A percentile compares a stretch with the other conserved stretches of the same genome.
These are phyloP conservation scores for Cercospora sp. DNA, from an alignment of 2,329 filamentous ascomycete species.

Conservation along the genomic window DNA sequence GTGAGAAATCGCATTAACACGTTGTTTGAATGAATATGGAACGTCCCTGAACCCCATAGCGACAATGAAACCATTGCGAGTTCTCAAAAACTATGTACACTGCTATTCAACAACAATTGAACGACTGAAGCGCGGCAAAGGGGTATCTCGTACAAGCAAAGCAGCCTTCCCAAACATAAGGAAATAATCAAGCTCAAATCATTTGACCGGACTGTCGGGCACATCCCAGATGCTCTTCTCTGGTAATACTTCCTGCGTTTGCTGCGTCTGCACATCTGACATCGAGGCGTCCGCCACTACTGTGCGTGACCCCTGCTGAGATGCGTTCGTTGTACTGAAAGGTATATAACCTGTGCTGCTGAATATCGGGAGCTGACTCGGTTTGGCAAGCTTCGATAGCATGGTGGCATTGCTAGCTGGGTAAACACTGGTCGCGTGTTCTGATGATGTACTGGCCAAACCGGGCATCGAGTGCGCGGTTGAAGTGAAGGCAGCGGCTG, in stretches of 20 bases:
- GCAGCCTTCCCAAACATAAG: slow-evolving; percentile 9
- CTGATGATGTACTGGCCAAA: not conserved
- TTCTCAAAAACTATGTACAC: not conserved
- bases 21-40: not conserved
- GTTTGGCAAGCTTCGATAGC: not conserved
- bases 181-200: not conserved
- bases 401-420: not conserved
- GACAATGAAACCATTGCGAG: not conserved
- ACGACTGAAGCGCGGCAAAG: not conserved
- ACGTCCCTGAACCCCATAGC: not conserved
- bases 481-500: not conserved
- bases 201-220: slow-evolving; percentile 44
- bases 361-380: slow-evolving; percentile 30
- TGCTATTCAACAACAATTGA: not conserved
- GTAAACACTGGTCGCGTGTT: not conserved
- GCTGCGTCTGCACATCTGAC: not conserved
- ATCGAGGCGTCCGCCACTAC: not conserved
- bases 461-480: not conserved
- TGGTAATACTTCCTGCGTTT: slow-evolving; percentile 5
- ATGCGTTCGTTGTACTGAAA: slow-evolving; percentile 28
- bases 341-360: slow-evolving; percentile 38
- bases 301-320: slow-evolving; percentile 2
- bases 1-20: not conserved
- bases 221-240: slow-evolving; percentile 47
- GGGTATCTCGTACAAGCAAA: slow-evolving; percentile 10